Percentiles rank a stretch among this genome's conserved stretches.
Conservation (phyloP, 192 early-diverging fungal species). For the Tieghemiomyces parasiticus region DNA sequence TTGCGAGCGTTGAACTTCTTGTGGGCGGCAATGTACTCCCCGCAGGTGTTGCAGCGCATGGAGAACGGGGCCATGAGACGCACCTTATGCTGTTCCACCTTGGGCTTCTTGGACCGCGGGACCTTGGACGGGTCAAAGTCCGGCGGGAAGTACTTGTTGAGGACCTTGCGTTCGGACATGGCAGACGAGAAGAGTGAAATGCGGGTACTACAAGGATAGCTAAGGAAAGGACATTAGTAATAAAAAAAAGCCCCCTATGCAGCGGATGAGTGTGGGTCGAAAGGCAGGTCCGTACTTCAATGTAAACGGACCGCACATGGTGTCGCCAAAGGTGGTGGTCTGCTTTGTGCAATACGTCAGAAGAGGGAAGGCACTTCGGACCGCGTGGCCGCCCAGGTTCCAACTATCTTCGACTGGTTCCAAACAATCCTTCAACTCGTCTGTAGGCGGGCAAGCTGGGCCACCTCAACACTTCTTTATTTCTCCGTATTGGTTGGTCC, state of each 20-base stretch:
- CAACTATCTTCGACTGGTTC: too few species aligned
- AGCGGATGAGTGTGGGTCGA: too few species aligned
- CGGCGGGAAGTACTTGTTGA: constrained; percentile 94
- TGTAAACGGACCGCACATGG: too few species aligned
- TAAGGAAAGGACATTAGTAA: constrained; percentile 11
- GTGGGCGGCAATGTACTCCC: constrained; percentile 93
- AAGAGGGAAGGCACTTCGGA: too few species aligned
- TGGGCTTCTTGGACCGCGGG: constrained; percentile 62
- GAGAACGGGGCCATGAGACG: constrained; percentile 98
- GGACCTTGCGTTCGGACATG: constrained; percentile 87
- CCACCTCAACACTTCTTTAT: too few species aligned
- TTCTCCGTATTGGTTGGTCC: too few species aligned
- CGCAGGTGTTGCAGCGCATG: constrained; percentile 92
- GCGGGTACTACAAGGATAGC: constrained; percentile 11
- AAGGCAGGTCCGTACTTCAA: too few species aligned
- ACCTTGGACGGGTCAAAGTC: constrained; percentile 96
- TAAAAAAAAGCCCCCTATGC: not conserved
- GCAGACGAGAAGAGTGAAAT: constrained; percentile 4
- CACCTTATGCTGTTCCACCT: constrained; percentile 84
- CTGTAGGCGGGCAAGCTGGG: too few species aligned
- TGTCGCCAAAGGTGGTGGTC: too few species aligned
- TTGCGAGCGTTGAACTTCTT: constrained; percentile 98
- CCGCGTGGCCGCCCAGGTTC: too few species aligned
- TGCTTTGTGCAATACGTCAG: too few species aligned
- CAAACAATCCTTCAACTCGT: too few species aligned